Evolutionary conservation across 2,329 filamentous ascomycete genomes (phyloP).

Genomic region (Neopestalotiopsis rosae): DNA sequence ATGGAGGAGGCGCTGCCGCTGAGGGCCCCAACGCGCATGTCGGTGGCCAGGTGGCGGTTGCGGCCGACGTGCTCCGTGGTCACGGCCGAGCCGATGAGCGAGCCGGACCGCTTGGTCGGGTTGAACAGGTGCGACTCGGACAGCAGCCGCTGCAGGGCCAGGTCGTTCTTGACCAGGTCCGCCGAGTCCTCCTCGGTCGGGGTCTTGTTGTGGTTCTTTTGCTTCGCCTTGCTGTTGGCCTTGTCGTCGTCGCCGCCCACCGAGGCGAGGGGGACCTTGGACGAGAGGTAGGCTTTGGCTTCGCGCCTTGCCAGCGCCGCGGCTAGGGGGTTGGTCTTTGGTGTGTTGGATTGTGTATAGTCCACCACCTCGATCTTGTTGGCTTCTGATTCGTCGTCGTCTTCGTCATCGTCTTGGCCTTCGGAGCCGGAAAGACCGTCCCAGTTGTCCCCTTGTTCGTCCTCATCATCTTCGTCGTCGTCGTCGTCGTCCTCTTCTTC

Average conservation of each 20-base stretch:
- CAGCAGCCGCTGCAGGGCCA: constrained; percentile 88
- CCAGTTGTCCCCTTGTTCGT: constrained; percentile 22
- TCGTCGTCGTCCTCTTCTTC: constrained; percentile 34
- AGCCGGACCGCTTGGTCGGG: constrained; percentile 47
- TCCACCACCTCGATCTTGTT: constrained; percentile 65
- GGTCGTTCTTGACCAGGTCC: constrained; percentile 85
- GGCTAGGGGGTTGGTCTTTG: constrained; percentile 37
- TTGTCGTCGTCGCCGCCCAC: constrained; percentile 30
- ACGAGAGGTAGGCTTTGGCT: constrained; percentile 72
- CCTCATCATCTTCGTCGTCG: constrained; percentile 19
- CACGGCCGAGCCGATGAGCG: constrained; percentile 36
- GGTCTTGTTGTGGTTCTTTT: constrained; percentile 27
- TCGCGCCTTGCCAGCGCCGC: constrained; percentile 68
- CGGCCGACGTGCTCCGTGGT: constrained; percentile 59
- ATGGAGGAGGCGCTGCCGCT: constrained; percentile 64
- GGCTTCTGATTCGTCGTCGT: background rate
- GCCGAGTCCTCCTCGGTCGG: constrained; percentile 61
- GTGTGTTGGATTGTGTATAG: constrained; percentile 50
- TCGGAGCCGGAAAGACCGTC: constrained; percentile 28
- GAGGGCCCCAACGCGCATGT: constrained; percentile 81
- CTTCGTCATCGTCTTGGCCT: background rate
- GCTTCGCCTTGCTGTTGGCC: constrained; percentile 30
- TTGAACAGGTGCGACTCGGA: constrained; percentile 88
- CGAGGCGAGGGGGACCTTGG: constrained; percentile 49
- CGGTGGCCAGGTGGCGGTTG: constrained; percentile 80